Percentiles rank a stretch among this genome's conserved stretches.
Evolutionary conservation across 345 rosid genomes (phyloP).

Genomic region (Pseudoturritis turrita): DNA sequence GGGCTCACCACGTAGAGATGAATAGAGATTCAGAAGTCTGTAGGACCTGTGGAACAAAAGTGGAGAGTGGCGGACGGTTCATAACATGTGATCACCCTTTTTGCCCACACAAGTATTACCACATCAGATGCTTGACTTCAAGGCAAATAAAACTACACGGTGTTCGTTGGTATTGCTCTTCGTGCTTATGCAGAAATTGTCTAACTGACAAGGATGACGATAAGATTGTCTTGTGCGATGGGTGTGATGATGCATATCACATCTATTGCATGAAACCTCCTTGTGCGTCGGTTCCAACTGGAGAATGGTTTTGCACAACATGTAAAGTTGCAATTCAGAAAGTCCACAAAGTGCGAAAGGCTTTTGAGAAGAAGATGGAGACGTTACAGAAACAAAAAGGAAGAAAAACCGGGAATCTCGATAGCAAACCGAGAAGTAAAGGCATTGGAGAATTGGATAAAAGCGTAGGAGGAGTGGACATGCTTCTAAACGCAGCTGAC

Average conservation of each 20-base stretch:
- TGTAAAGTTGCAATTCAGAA: conserved; percentile 52
- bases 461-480: conserved; percentile 61
- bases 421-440: conserved; percentile 18
- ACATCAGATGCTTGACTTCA: conserved; percentile 67
- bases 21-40: conserved; percentile 31
- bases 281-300: conserved; percentile 44
- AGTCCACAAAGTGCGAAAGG: conserved; percentile 47
- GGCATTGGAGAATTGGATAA: conserved; percentile 32
- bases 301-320: conserved; percentile 78
- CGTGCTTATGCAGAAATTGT: conserved; percentile 83
- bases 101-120: conserved; percentile 68
- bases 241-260: conserved; percentile 92
- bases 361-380: conserved; percentile 36
- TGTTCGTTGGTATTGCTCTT: conserved; percentile 84
- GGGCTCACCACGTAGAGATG: conserved; percentile 21
- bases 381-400: conserved; percentile 30
- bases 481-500: conserved; percentile 79
- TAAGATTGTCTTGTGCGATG: conserved; percentile 76
- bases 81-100: conserved; percentile 56
- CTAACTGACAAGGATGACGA: conserved; percentile 74
- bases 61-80: conserved; percentile 40
- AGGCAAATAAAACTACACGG: conserved; percentile 59
- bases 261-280: conserved; percentile 82
- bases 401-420: conserved; percentile 7
- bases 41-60: conserved; percentile 51